Base-by-base conservation (phyloP, 2,329 filamentous ascomycete species). In the Trichoderma polysporum region DNA sequence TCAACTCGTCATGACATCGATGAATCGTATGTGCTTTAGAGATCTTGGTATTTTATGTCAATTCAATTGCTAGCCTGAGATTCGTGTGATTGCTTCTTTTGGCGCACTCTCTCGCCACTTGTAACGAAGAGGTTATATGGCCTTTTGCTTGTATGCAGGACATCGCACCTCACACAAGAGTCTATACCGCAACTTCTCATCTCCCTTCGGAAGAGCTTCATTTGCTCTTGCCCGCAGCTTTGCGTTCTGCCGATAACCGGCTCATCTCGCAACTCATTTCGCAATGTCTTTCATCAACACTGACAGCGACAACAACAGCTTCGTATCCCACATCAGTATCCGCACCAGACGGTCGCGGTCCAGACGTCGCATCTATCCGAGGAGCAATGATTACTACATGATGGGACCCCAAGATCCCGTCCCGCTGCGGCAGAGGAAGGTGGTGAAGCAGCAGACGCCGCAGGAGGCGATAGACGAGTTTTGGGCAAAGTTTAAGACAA, bases 391-490 rank as follows among this genome's bases (percentile, higher is more conserved):
- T 27, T 33, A 53, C 33, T 45, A 33, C 39, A 52, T 59, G 37
- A 66, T 67, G 65, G 29, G 29, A 13, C 13, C 52, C 39, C 37
- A 41, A 15, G 50, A 54, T 47, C 25, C 50, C 3, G 10, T 52
- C 2, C 29, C 65, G 50, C 7, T 50, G 13, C 50, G 29, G 17
- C 33, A 31, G 35, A 64, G 66, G 33, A 50, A 45, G 27, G 13
- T 59, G 29, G 45, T 65, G 57, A 85, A 83, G 71, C 83, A 85
- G 66, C 84, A 86, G 72, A 79, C 87, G 8, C 90, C 91, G 0
- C 91, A 94, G 75, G 84, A 87, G 67, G 84, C 82, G 29, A 86
- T 94, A 66, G 86, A 91, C 70, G 85, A 90, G 68, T 93, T 93
- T 74, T 94, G 91, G 91, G 78, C 82, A 61, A 88, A 87, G 66